Evolutionary conservation across 345 rosid genomes (phyloP).

Genomic region (Gynandropsis gynandra): DNA sequence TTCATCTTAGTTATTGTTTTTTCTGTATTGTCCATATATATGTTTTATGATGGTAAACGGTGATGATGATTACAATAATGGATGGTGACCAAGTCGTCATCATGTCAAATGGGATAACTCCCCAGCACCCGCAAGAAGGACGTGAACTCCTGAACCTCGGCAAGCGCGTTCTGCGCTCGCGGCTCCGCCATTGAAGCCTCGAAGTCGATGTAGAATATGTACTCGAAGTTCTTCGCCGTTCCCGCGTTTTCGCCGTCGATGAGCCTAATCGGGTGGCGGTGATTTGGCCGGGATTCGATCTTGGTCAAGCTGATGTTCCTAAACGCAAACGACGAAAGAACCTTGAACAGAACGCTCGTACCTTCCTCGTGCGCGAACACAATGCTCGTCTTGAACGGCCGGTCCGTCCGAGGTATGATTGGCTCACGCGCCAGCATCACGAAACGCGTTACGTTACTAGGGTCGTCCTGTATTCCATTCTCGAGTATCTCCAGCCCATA

Average conservation of each 20-base stretch:
- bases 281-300: constrained; percentile 83
- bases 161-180: constrained; percentile 81
- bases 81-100: constrained; percentile 87
- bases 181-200: constrained; percentile 91
- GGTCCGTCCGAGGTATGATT: constrained; percentile 72
- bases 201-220: constrained; percentile 79
- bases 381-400: constrained; percentile 88
- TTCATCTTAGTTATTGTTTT: too few relatives aligned
- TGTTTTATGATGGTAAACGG: not conserved
- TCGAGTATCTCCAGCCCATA: constrained; percentile 67
- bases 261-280: constrained; percentile 62
- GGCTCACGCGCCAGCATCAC: constrained; percentile 93
- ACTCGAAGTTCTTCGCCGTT: constrained; percentile 89
- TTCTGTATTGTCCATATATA: too few relatives aligned
- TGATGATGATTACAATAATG: too few relatives aligned
- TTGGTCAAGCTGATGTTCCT: constrained; percentile 73
- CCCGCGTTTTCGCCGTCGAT: constrained; percentile 73
- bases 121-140: constrained; percentile 86
- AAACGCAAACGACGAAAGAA: constrained; percentile 74
- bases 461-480: constrained; percentile 81
- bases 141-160: constrained; percentile 91
- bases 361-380: constrained; percentile 91
- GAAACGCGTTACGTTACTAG: constrained; percentile 74
- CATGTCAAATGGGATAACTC: constrained; percentile 94
- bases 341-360: constrained; percentile 76